Evolutionary conservation across 2,329 filamentous ascomycete species (phyloP).

Genomic region (Pseudocercospora crystallina): DNA sequence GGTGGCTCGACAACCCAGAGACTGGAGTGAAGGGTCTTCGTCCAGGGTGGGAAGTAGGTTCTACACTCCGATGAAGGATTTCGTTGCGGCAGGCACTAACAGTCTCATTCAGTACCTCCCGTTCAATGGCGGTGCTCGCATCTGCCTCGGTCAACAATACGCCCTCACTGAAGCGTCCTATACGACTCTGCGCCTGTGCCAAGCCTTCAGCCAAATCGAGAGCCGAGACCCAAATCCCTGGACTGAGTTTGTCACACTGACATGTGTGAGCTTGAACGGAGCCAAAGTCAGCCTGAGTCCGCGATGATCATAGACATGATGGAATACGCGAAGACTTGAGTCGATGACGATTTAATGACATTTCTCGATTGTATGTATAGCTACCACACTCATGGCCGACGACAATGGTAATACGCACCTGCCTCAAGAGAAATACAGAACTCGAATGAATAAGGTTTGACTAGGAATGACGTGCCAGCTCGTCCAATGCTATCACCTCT

Average conservation of each 20-base stretch:
- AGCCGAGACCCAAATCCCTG: slow-evolving; percentile 32
- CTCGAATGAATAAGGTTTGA: too few relatives aligned
- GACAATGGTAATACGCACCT: too few relatives aligned
- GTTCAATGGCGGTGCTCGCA: slow-evolving; percentile 39
- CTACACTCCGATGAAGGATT: neutral
- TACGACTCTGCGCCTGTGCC: slow-evolving; percentile 69
- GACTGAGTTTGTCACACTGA: slow-evolving; percentile 31
- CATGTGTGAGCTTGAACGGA: slow-evolving; percentile 31
- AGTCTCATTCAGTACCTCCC: slow-evolving; percentile 21
- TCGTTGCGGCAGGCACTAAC: neutral
- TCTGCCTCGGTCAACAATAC: slow-evolving; percentile 62
- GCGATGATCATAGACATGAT: neutral
- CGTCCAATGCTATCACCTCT: too few relatives aligned
- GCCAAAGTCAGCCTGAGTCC: slow-evolving; percentile 31
- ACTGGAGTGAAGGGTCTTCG: slow-evolving; percentile 33
- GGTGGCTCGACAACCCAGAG: slow-evolving; percentile 37
- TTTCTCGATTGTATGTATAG: too few relatives aligned
- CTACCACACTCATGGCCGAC: too few relatives aligned
- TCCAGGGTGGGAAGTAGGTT: slow-evolving; percentile 34
- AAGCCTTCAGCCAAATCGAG: slow-evolving; percentile 59
- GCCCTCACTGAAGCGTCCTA: slow-evolving; percentile 76
- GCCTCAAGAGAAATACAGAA: too few relatives aligned
- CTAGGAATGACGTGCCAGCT: too few relatives aligned
- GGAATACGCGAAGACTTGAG: too few relatives aligned
- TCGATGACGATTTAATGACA: too few relatives aligned